These are phyloP conservation scores for Cercospora brassicicola DNA, from an alignment of 2,329 filamentous ascomycete species.

Conservation along the genomic window DNA sequence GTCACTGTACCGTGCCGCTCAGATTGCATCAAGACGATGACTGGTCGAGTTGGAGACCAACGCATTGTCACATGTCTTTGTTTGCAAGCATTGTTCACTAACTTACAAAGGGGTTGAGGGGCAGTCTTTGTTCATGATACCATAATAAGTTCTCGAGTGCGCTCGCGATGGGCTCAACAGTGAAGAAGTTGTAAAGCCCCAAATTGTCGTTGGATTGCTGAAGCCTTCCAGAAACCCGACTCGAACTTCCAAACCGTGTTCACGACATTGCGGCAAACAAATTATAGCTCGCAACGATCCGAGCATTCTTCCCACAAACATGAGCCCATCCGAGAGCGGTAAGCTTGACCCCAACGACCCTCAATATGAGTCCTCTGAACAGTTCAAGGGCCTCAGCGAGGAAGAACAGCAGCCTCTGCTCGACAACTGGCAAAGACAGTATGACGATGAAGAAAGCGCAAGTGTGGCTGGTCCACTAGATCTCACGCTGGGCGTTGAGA, in stretches of 20 bases:
- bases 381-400: not conserved
- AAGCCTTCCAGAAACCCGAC: not conserved
- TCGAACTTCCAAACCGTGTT: not conserved
- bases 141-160: not conserved
- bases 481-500: conserved; percentile 20
- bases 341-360: not conserved
- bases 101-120: not conserved
- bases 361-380: not conserved
- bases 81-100: not conserved
- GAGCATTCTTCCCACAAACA: not conserved
- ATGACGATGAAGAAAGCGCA: conserved; percentile 4
- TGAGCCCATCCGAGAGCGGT: not conserved
- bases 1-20: not conserved
- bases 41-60: not conserved
- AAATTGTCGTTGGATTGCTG: not conserved
- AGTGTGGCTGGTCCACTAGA: not conserved
- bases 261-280: not conserved
- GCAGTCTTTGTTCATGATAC: not conserved
- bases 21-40: not conserved
- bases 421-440: not conserved
- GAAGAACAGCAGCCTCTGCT: not conserved
- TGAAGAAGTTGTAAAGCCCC: not conserved
- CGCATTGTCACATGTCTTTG: not conserved
- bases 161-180: not conserved
- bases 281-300: not conserved